phyloP scores from a whole-genome alignment of 2,329 filamentous ascomycete species.

The Hypoxylon sp. region DNA sequence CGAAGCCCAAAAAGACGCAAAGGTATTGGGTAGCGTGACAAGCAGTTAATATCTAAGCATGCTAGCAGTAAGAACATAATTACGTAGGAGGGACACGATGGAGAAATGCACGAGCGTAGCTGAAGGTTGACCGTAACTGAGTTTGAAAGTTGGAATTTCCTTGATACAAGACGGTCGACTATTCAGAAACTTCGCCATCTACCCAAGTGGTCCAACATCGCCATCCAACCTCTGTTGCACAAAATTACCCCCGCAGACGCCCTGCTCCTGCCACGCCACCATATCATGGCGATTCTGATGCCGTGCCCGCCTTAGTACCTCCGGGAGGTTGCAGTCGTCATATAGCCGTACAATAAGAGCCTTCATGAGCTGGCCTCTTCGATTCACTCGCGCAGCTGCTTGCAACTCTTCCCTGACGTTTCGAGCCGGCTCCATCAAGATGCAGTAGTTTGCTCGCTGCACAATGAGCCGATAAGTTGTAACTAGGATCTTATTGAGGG shows the following conservation, averaged over 20 bases:
- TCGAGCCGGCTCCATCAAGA: slow-evolving; percentile 31
- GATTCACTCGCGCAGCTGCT: slow-evolving; percentile 28
- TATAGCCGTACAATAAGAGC: slow-evolving; percentile 24
- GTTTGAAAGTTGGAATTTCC: too few relatives aligned
- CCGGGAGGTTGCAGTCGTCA: slow-evolving; percentile 29
- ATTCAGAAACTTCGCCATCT: too few relatives aligned
- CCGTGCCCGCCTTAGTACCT: slow-evolving; percentile 19
- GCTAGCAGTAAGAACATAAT: too few relatives aligned
- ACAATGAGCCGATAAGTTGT: slow-evolving; percentile 30
- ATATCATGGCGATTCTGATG: slow-evolving; percentile 24
- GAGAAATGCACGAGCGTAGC: too few relatives aligned
- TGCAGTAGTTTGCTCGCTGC: slow-evolving; percentile 32
- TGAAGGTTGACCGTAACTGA: too few relatives aligned
- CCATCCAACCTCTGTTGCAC: slow-evolving; percentile 8
- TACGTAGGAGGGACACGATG: too few relatives aligned
- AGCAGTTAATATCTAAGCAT: too few relatives aligned
- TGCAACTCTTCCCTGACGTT: slow-evolving; percentile 14
- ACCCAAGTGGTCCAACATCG: slow-evolving; percentile 3
- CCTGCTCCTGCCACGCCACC: slow-evolving; percentile 21
- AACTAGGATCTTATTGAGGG: slow-evolving; percentile 28
- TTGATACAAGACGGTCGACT: too few relatives aligned
- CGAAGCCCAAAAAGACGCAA: slow-evolving; percentile 35
- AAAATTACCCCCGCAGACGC: slow-evolving; percentile 21
- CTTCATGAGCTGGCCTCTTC: slow-evolving; percentile 26
- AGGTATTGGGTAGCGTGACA: too few relatives aligned